Percentiles rank a stretch among this genome's conserved stretches.
phyloP scores from a whole-genome alignment of 495 filamentous ascomycete species.

The Penicillium goetzii region DNA sequence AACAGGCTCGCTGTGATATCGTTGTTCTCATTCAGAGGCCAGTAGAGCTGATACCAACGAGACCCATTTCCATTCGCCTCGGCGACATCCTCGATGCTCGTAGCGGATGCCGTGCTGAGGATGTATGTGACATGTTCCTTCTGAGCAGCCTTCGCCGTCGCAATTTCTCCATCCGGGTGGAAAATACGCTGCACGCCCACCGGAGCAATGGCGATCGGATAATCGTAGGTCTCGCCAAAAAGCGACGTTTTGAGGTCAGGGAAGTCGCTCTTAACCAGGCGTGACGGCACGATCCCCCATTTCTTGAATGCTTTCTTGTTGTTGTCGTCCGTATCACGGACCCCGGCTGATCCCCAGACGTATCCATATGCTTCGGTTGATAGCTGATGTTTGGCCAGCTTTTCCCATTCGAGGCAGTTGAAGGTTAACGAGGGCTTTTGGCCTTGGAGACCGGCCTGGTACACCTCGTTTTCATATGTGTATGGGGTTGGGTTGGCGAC shows the following conservation, averaged over 20 bases:
- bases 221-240: slow-evolving; percentile 31
- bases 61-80: slow-evolving; percentile 39
- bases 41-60: slow-evolving; percentile 67
- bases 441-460: neutral
- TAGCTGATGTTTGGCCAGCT: neutral
- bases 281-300: neutral
- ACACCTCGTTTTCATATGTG: neutral
- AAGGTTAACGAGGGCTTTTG: neutral
- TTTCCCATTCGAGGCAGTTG: neutral
- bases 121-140: neutral
- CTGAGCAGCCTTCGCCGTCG: neutral
- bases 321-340: neutral
- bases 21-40: slow-evolving; percentile 52
- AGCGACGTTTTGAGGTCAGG: slow-evolving; percentile 3
- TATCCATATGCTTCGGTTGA: neutral
- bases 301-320: neutral
- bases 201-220: slow-evolving; percentile 55
- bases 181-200: slow-evolving; percentile 58
- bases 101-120: neutral
- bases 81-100: slow-evolving; percentile 52
- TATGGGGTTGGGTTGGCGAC: neutral
- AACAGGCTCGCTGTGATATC: slow-evolving; percentile 58
- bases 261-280: neutral
- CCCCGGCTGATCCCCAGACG: neutral
- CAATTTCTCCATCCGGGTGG: slow-evolving; percentile 47